phyloP scores from a whole-genome alignment of 805 yeast species.

The Wickerhamiella brachini region DNA sequence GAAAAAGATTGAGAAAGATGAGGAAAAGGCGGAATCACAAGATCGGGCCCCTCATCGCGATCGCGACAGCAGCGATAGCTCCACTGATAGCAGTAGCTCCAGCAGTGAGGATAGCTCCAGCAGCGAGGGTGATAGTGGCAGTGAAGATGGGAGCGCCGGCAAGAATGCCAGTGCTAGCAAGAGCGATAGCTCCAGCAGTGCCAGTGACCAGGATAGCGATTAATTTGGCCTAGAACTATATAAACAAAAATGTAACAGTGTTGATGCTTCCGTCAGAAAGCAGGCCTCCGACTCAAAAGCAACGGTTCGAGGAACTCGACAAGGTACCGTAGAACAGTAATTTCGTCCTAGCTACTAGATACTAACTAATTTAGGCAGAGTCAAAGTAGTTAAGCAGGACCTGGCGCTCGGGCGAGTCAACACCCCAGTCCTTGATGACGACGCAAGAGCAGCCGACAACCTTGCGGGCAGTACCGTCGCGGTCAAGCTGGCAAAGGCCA shows the following conservation, averaged over 20 bases:
- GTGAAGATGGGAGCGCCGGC: not conserved
- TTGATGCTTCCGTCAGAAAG: no score
- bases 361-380: slow-evolving; percentile 42
- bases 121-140: not conserved
- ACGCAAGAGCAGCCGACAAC: slow-evolving; percentile 99
- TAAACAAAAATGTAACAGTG: not conserved
- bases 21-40: not conserved
- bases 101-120: not conserved
- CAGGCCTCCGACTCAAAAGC: no score
- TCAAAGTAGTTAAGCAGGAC: slow-evolving; percentile 92
- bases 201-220: not conserved
- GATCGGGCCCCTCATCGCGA: not conserved
- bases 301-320: no score
- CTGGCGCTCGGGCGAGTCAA: slow-evolving; percentile 93
- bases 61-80: not conserved
- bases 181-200: no score
- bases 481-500: slow-evolving; percentile 98
- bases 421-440: slow-evolving; percentile 99
- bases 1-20: not conserved
- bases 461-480: slow-evolving; percentile 99
- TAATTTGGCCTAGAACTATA: not conserved
- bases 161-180: not conserved
- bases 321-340: not conserved
- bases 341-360: not conserved
- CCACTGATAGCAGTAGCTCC: not conserved